Base-by-base conservation (phyloP, 768 basidiomycete genomes). In the Imleria badia region DNA sequence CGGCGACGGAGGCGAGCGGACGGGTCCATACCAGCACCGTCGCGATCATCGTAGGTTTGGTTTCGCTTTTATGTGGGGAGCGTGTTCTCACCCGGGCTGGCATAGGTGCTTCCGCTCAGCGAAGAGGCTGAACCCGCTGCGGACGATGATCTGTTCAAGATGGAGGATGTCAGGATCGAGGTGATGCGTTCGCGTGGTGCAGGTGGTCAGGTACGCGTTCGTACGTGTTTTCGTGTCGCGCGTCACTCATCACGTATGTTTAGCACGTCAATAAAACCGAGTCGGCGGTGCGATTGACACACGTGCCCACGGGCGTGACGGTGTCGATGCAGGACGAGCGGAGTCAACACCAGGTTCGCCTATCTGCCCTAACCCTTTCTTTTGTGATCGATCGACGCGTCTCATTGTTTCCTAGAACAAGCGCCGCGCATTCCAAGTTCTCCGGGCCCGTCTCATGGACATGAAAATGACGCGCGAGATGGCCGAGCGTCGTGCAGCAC, bases 201-300 rank as follows among this genome's bases (percentile, higher is more conserved):
- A 9, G 97, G 97, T 43, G 96, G 97, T 14, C 95, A 97, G 79
- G 92, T 92, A 57, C 49, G 76, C 62, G 31, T 40, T 19, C 12
- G 26, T 34, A 13, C 10, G 2, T 19, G 12, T 22, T 19, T 20
- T 20, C 7, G 40, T 20, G 22, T 14, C 22, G 13, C 19, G 19
- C 49, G 34, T 44, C 38, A 30, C 35, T 34, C 19, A 35, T 40
- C 20, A 3, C 7, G 12, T n/a, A 1, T 42, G n/a, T 10, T 6
- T 54, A 98, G 89, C 96, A 98, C 73, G 97, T 98, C 64, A 99
- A 99, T 75, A 92, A 89, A 79, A 98, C 97, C 0, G 97, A 99
- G 72, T 98, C 96, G 3, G 96, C 97, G 3, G 94, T 99, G 20
- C 86, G 97, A 1, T 72, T 98, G 42, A 96, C 94, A 0, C 97